A percentile compares a stretch with the other conserved stretches of the same genome.
Evolutionary conservation across 129 eudicot species (phyloP).

Genomic region (Artemisia tridentata): DNA sequence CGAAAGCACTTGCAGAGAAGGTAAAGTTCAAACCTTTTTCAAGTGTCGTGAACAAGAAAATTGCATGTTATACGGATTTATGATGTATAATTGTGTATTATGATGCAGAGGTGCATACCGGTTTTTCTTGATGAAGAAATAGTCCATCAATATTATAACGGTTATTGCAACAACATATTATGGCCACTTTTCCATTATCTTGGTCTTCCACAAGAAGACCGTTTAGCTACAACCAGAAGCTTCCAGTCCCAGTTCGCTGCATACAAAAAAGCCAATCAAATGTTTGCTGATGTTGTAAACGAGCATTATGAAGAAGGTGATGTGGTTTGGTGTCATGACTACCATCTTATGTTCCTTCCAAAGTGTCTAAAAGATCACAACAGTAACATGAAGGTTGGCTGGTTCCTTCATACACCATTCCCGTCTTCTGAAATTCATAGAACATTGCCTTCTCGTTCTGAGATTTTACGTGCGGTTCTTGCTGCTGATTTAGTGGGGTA

Average conservation of each 20-base stretch:
- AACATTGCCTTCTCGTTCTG: constrained; percentile 11
- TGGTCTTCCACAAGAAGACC: constrained; percentile 93
- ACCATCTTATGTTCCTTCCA: constrained; percentile 17
- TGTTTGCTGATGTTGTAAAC: constrained; percentile 18
- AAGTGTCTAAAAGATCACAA: constrained; percentile 13
- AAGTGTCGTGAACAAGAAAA: constrained; percentile 2
- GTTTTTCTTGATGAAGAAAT: constrained; percentile 89
- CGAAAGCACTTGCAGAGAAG: constrained; percentile 85
- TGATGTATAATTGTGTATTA: neutral
- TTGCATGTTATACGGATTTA: neutral
- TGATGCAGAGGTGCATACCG: constrained; percentile 86
- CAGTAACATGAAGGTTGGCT: constrained; percentile 7
- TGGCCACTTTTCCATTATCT: constrained; percentile 98
- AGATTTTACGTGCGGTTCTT: constrained; percentile 6
- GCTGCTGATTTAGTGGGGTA: constrained; percentile 7
- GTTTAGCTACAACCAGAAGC: constrained; percentile 89
- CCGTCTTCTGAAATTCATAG: constrained; percentile 14
- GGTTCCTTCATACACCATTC: constrained; percentile 11
- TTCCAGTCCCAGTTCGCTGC: constrained; percentile 63
- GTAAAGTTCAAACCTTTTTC: constrained; percentile 30
- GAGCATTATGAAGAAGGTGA: constrained; percentile 16
- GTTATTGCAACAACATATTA: constrained; percentile 90
- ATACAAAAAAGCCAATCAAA: constrained; percentile 9
- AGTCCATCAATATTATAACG: constrained; percentile 88
- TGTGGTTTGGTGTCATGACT: constrained; percentile 12